phyloP scores from a whole-genome alignment of 495 filamentous ascomycete species.

The Parachaetomium inaequale region DNA sequence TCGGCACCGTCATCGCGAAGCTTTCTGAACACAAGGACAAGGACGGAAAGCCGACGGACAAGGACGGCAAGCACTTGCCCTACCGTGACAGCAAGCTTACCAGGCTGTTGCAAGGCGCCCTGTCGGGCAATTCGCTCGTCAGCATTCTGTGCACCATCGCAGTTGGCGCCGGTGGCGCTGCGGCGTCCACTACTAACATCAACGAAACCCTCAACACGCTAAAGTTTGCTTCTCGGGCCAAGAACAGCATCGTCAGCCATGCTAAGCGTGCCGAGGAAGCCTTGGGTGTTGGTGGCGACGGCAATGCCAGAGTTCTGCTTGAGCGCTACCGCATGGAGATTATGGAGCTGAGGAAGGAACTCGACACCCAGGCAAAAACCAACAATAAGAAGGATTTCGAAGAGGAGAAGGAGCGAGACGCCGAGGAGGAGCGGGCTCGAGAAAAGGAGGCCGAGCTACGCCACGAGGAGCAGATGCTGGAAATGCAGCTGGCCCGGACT shows the following conservation, averaged over 20 bases:
- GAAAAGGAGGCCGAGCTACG: constrained; percentile 79
- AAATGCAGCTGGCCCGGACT: constrained; percentile 95
- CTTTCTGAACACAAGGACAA: constrained; percentile 82
- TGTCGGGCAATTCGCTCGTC: constrained; percentile 90
- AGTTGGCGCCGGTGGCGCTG: constrained; percentile 63
- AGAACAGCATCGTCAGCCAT: constrained; percentile 97
- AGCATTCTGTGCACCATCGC: constrained; percentile 96
- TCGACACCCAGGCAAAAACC: constrained; percentile 68
- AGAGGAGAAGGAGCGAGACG: constrained; percentile 55
- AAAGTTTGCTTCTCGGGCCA: constrained; percentile 93
- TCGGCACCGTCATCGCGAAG: constrained; percentile 90
- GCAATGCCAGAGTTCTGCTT: constrained; percentile 78
- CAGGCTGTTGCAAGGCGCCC: constrained; percentile 81
- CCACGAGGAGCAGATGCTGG: constrained; percentile 94
- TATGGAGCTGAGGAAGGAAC: constrained; percentile 69
- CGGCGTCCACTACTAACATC: constrained; percentile 63
- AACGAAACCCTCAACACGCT: constrained; percentile 91
- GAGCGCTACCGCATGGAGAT: constrained; percentile 97
- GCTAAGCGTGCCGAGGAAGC: constrained; percentile 94
- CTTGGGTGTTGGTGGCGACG: constrained; percentile 68
- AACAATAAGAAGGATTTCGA: constrained; percentile 63
- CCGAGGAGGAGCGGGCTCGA: constrained; percentile 62
- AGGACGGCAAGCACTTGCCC: constrained; percentile 84
- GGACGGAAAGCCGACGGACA: constrained; percentile 66
- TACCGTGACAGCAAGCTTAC: constrained; percentile 98